These are phyloP conservation scores for Botrytis galanthina DNA, from an alignment of 2,329 filamentous ascomycete genomes.

Conservation along the genomic window DNA sequence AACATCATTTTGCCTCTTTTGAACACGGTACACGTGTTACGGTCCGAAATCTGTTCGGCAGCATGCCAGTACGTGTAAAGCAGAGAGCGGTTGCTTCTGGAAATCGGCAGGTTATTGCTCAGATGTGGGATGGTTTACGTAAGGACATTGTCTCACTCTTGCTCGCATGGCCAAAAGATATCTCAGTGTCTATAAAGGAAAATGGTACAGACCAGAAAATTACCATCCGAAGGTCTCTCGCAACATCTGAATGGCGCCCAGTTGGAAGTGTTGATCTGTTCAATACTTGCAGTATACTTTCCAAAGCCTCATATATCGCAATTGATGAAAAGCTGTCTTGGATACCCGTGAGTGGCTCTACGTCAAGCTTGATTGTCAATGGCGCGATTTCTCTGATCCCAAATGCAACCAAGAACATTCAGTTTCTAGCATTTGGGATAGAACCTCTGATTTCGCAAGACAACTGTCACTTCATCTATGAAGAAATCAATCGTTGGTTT, in stretches of 20 bases:
- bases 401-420: slow-evolving; percentile 66
- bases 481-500: slow-evolving; percentile 77
- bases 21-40: slow-evolving; percentile 72
- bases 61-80: slow-evolving; percentile 86
- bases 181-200: slow-evolving; percentile 60
- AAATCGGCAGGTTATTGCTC: slow-evolving; percentile 49
- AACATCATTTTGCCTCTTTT: slow-evolving; percentile 54
- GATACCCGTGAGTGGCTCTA: slow-evolving; percentile 68
- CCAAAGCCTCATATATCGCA: slow-evolving; percentile 64
- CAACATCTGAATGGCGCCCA: neutral
- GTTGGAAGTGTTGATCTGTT: slow-evolving; percentile 23
- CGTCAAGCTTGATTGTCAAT: slow-evolving; percentile 58
- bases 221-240: slow-evolving; percentile 27
- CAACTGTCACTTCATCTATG: slow-evolving; percentile 66
- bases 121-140: slow-evolving; percentile 54
- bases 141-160: slow-evolving; percentile 58
- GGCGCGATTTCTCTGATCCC: slow-evolving; percentile 72
- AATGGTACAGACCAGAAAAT: slow-evolving; percentile 28
- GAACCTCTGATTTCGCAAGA: slow-evolving; percentile 57
- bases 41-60: slow-evolving; percentile 81
- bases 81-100: slow-evolving; percentile 60
- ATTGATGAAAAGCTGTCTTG: slow-evolving; percentile 55
- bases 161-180: slow-evolving; percentile 62
- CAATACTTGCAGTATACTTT: slow-evolving; percentile 53
- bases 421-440: slow-evolving; percentile 80